Base-by-base conservation (phyloP, 2,329 filamentous ascomycete genomes). In the Corniculantispora saksenae region DNA sequence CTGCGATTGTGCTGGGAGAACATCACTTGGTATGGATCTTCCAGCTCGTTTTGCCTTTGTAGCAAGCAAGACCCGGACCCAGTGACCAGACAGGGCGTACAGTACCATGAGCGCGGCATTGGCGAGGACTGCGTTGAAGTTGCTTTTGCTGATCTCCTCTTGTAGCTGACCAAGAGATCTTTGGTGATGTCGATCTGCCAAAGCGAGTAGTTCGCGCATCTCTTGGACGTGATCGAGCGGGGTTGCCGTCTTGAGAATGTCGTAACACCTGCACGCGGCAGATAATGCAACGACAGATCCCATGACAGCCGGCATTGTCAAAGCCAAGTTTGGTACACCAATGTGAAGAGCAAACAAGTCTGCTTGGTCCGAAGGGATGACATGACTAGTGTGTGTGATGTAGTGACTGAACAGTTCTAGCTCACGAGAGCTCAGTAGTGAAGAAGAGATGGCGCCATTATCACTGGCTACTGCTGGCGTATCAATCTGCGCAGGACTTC, bases 71-170 rank as follows among this genome's bases (percentile, higher is more conserved):
- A 80, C 76, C 1, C 78, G 74, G 9, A 77, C 68, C 13, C 69
- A 72, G 38, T 81, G 78, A 40, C 73, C 80, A 0, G 74, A 76
- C 0, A 75, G 77, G 0, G 73, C 76, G 23, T 80, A 80, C 29
- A 81, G 70, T 2, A 77, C 77, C 79, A 81, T 81, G 9, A 81
- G 66, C 0, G 78, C 74, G 0, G 78, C 77, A 58, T 79, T 79
- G 15, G 77, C 75, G 12, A 79, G 72, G 1, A 78, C 66, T 60
- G 70, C 63, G 62, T 79, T 75, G 53, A 79, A 79, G 1, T 72
- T 69, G 13, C 73, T 70, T 3, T 69, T 63, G 2, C 72, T 69
- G 5, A 80, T 75, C 0, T 72, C 69, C 1, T 69, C 73, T 55
- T 78, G 78, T 0, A 79, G 77, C 27, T 79, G 73, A 2, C 66